Base-by-base conservation (phyloP, 106 monocot species). In the Iris macrosiphon region DNA sequence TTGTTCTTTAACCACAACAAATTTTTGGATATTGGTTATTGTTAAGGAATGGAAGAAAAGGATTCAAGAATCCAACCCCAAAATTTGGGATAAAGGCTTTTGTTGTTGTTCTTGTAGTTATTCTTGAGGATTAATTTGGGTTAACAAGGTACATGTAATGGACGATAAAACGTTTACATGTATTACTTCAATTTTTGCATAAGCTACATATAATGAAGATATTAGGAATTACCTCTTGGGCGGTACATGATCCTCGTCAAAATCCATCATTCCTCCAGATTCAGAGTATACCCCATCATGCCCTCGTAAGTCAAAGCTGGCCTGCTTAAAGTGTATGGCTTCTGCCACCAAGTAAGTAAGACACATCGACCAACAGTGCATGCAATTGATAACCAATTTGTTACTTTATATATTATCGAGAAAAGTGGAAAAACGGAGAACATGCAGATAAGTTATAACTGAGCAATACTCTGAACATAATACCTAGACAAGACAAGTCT, bases 321-420 rank as follows among this genome's bases (percentile, higher is more conserved):
- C 87, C 87, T 87, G 80, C 72, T 81, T 73, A 75, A 75, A 76
- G 55, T 79, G 74, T 69, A 41, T 51, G 77, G 71, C 88, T 88
- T 88, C 78, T 80, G 81, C 76, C 83, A 84, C 71, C 84, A 79
- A 49, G 75, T 82, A 81, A 80, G 84, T 76, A 82, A 88, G 72
- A 83, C 52, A 79, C 77, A 71, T 71, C 66, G 80, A 84, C 55
- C 20, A 44, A 65, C 28, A 71, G 59, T 40, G 16, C 42, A 59
- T 17, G 11, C 50, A 31, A 30, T 69, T 75, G 39, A 65, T 55
- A 60, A 53, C 52, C 14, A 59, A 6, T 30, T 59, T 47, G 1
- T 16, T 40, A 24, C 18, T 52, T 20, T 49, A 11, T 21, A 15
- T 26, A 25, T 18, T 46, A 22, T 46, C 12, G 1, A 16, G 45